phyloP scores from a whole-genome alignment of 306 rosid species.

The Acacia crassicarpa region DNA sequence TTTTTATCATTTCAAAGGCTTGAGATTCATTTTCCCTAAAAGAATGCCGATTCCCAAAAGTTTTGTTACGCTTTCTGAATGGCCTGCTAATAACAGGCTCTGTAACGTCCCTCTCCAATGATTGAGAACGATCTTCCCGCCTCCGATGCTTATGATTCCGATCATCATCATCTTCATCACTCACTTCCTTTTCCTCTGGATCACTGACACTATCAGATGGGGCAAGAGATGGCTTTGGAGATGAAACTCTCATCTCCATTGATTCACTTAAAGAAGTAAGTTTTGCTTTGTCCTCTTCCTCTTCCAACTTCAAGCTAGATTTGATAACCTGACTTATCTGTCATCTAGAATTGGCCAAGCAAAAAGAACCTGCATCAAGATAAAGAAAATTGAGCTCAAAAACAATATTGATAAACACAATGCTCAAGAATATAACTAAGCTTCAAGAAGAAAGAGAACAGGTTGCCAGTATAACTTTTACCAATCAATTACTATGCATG shows the following conservation, averaged over 20 bases:
- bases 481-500: not conserved
- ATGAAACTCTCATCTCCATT: conserved; percentile 78
- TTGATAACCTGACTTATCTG: conserved; percentile 37
- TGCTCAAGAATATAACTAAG: not conserved
- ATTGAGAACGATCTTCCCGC: conserved; percentile 71
- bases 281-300: conserved; percentile 40
- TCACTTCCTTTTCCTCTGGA: conserved; percentile 93
- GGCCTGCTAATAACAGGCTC: conserved; percentile 78
- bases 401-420: not conserved
- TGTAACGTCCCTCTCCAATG: conserved; percentile 72
- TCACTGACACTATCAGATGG: conserved; percentile 70
- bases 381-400: not conserved
- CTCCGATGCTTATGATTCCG: conserved; percentile 95
- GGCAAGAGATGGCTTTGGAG: conserved; percentile 71
- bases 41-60: conserved; percentile 62
- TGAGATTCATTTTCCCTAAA: conserved; percentile 80
- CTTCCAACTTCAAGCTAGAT: conserved; percentile 42
- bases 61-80: conserved; percentile 73
- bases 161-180: conserved; percentile 95
- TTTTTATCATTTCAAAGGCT: conserved; percentile 62
- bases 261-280: conserved; percentile 35
- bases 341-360: conserved; percentile 28
- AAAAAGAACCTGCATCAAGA: conserved; percentile 38
- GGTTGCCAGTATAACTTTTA: not conserved
- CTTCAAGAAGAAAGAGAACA: not conserved